These are phyloP conservation scores for Exophiala oligosperma DNA, from an alignment of 2,329 filamentous ascomycete genomes.

Conservation along the genomic window DNA sequence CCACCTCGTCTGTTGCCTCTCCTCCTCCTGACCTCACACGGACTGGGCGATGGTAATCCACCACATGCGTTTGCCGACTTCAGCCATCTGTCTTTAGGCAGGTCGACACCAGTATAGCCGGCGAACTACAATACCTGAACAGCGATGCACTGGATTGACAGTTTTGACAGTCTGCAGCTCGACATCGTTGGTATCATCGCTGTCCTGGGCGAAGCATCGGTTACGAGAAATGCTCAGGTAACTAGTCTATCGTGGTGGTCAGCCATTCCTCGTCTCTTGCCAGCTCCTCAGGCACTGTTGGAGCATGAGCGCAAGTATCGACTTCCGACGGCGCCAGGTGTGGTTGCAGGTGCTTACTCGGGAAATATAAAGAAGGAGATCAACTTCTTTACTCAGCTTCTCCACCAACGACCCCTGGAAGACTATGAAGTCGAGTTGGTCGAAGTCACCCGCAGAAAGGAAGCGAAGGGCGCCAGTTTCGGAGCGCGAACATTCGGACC, in stretches of 20 bases:
- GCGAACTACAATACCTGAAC: background rate
- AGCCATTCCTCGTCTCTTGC: conserved; percentile 60
- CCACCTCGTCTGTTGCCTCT: background rate
- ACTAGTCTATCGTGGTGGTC: conserved; percentile 61
- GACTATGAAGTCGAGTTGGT: conserved; percentile 43
- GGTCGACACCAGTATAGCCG: background rate
- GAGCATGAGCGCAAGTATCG: conserved; percentile 56
- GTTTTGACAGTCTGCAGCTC: conserved; percentile 32
- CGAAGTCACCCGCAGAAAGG: conserved; percentile 33
- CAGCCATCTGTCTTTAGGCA: background rate
- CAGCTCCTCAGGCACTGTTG: conserved; percentile 63
- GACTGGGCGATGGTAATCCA: too few relatives aligned
- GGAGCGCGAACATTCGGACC: conserved; percentile 16
- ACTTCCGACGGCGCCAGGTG: conserved; percentile 56
- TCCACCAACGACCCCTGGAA: conserved; percentile 48
- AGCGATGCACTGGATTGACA: conserved; percentile 18
- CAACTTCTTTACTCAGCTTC: conserved; percentile 63
- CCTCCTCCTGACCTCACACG: too few relatives aligned
- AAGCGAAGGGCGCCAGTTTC: conserved; percentile 21
- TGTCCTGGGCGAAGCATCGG: conserved; percentile 62
- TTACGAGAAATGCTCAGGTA: conserved; percentile 59
- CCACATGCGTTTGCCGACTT: background rate
- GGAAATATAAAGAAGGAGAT: conserved; percentile 57
- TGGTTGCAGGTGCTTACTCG: conserved; percentile 60
- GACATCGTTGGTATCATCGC: conserved; percentile 65